A percentile compares a stretch with the other conserved stretches of the same genome.
These are phyloP conservation scores for Jacaranda copaia DNA, from an alignment of 257 asterid species.

Conservation along the genomic window DNA sequence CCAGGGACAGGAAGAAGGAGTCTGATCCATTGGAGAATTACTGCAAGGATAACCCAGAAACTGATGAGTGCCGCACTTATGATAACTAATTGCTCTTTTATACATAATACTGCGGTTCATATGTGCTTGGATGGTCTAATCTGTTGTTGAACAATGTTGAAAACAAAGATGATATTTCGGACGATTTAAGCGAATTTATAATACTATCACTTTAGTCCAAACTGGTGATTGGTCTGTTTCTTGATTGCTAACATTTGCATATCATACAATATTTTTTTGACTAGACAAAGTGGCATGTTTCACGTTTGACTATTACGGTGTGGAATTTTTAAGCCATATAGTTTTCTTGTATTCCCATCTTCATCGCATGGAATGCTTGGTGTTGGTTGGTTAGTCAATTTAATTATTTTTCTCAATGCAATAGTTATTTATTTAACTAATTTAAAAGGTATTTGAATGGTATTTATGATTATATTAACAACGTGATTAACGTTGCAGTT, in stretches of 20 bases:
- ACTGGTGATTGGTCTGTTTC: neutral
- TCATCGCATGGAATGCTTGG: neutral
- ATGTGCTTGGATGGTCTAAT: no score
- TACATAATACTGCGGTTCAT: no score
- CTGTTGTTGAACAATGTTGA: neutral
- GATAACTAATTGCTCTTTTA: conserved; percentile 33
- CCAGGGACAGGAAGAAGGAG: conserved; percentile 76
- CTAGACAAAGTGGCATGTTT: neutral
- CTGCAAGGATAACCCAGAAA: conserved; percentile 91
- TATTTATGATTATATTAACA: neutral
- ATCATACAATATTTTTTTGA: neutral
- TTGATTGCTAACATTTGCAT: neutral
- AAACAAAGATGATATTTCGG: conserved; percentile 7
- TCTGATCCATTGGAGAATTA: conserved; percentile 55
- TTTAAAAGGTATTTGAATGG: neutral
- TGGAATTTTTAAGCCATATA: neutral
- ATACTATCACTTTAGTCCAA: neutral
- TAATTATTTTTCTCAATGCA: neutral
- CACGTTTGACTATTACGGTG: neutral
- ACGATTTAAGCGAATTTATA: neutral
- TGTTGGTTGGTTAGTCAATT: neutral
- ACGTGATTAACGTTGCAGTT: neutral
- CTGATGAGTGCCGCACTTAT: conserved; percentile 56
- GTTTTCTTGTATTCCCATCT: neutral
- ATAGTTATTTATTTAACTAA: neutral